Evolutionary conservation across 768 basidiomycete species (phyloP).

Genomic region (Phlegmacium glaucopus): DNA sequence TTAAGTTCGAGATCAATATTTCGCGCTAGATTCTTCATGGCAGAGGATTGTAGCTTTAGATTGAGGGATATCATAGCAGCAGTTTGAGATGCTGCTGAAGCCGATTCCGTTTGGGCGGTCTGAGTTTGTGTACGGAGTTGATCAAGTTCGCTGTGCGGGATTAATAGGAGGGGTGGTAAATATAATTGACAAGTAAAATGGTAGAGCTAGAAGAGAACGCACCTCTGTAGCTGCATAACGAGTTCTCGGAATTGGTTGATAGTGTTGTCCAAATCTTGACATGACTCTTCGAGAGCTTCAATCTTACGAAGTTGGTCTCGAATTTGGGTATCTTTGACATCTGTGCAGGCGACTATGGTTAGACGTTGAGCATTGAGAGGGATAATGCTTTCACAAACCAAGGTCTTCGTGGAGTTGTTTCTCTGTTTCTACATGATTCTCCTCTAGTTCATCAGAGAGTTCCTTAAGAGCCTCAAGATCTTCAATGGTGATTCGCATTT

Average conservation of each 20-base stretch:
- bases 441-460: conserved; percentile 95
- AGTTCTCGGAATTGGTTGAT: conserved; percentile 92
- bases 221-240: conserved; percentile 82
- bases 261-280: conserved; percentile 84
- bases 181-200: not conserved
- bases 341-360: conserved; percentile 28
- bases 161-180: not conserved
- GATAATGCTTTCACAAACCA: conserved; percentile 44
- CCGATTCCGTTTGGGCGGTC: conserved; percentile 79
- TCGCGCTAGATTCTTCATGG: conserved; percentile 86
- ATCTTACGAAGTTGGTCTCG: conserved; percentile 66
- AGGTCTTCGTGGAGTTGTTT: conserved; percentile 88
- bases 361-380: not conserved
- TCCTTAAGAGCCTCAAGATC: conserved; percentile 96
- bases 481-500: conserved; percentile 94
- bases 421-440: conserved; percentile 93
- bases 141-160: conserved; percentile 73
- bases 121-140: conserved; percentile 79
- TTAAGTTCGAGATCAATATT: conserved; percentile 87
- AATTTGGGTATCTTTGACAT: conserved; percentile 66
- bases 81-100: conserved; percentile 80
- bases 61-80: conserved; percentile 95
- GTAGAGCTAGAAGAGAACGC: conserved; percentile 8
- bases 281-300: conserved; percentile 69
- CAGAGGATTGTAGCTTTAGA: conserved; percentile 89